A percentile compares a stretch with the other conserved stretches of the same genome.
phyloP scores from a whole-genome alignment of 768 basidiomycete genomes.

The Roridomyces roridus region DNA sequence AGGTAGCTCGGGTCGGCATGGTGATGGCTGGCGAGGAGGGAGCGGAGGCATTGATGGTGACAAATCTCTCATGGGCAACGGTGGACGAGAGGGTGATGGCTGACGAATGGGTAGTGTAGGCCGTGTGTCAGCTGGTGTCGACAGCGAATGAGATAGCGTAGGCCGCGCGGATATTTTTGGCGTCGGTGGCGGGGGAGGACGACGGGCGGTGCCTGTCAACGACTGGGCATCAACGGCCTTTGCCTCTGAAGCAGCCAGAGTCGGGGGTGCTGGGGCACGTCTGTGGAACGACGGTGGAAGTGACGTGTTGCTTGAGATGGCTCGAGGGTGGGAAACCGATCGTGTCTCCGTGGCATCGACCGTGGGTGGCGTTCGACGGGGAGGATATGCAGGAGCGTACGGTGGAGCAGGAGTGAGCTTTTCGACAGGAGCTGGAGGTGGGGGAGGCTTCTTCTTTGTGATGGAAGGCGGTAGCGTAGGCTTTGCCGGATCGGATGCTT shows the following conservation, averaged over 20 bases:
- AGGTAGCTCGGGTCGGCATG: too few relatives aligned
- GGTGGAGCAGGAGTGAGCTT: slow-evolving; percentile 10
- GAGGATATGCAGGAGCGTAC: slow-evolving; percentile 20
- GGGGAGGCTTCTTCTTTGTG: slow-evolving; percentile 10
- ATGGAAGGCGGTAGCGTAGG: slow-evolving; percentile 2
- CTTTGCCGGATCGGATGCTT: slow-evolving; percentile 7
- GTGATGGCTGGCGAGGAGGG: slow-evolving; percentile 7
- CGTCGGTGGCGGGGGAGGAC: slow-evolving; percentile 16
- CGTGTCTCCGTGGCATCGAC: slow-evolving; percentile 7
- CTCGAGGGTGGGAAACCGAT: too few relatives aligned
- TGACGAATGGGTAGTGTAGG: slow-evolving; percentile 13
- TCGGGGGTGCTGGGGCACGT: slow-evolving; percentile 8
- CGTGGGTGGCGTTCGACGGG: slow-evolving; percentile 11
- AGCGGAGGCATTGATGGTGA: slow-evolving; percentile 13
- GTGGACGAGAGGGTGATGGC: slow-evolving; percentile 6
- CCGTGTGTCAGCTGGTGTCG: slow-evolving; percentile 1
- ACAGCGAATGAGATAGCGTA: background rate
- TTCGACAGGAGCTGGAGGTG: slow-evolving; percentile 7
- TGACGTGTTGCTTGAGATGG: slow-evolving; percentile 6
- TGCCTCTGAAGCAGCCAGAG: slow-evolving; percentile 6
- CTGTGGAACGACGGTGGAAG: slow-evolving; percentile 2
- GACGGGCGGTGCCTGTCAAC: slow-evolving; percentile 5
- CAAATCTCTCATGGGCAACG: slow-evolving; percentile 7
- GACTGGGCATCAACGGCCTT: background rate
- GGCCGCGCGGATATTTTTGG: slow-evolving; percentile 9